Evolutionary conservation across 805 yeast species (phyloP).

Genomic region (Jamesozyma jinghongensis): DNA sequence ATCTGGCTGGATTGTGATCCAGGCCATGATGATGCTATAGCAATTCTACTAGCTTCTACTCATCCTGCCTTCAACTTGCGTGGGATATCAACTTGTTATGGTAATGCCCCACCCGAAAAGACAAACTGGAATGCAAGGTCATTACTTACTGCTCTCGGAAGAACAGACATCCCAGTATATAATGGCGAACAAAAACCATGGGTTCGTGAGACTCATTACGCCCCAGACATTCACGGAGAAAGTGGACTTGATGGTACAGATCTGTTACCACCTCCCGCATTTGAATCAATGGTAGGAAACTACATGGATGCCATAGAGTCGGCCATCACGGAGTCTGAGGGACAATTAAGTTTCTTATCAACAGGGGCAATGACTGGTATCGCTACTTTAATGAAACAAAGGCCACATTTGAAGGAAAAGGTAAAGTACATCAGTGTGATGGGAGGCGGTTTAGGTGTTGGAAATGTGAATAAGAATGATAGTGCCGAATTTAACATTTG

Average conservation of each 20-base stretch:
- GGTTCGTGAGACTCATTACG: conserved; percentile 37
- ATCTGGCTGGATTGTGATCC: conserved; percentile 91
- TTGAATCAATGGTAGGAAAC: conserved; percentile 15
- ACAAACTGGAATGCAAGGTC: conserved; percentile 67
- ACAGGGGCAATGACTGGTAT: conserved; percentile 75
- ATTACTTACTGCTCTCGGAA: conserved; percentile 50
- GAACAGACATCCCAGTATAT: conserved; percentile 49
- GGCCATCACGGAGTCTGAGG: conserved; percentile 37
- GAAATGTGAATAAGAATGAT: conserved; percentile 41
- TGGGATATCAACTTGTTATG: conserved; percentile 72
- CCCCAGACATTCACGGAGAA: conserved; percentile 62
- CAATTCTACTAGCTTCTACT: conserved; percentile 53
- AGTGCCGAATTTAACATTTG: conserved; percentile 68
- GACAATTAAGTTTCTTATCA: conserved; percentile 52
- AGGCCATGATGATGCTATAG: conserved; percentile 82
- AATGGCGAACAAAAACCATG: conserved; percentile 57
- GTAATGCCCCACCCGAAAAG: conserved; percentile 53
- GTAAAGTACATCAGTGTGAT: conserved; percentile 54
- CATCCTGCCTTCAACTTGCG: conserved; percentile 49
- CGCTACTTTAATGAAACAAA: conserved; percentile 42
- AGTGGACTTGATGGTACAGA: conserved; percentile 73
- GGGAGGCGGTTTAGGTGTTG: conserved; percentile 55
- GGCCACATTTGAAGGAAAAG: conserved; percentile 45
- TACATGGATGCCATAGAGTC: conserved; percentile 35
- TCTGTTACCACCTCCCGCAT: conserved; percentile 43